These are phyloP conservation scores for Adansonia grandidieri DNA, from an alignment of 441 rosid species.

Conservation along the genomic window DNA sequence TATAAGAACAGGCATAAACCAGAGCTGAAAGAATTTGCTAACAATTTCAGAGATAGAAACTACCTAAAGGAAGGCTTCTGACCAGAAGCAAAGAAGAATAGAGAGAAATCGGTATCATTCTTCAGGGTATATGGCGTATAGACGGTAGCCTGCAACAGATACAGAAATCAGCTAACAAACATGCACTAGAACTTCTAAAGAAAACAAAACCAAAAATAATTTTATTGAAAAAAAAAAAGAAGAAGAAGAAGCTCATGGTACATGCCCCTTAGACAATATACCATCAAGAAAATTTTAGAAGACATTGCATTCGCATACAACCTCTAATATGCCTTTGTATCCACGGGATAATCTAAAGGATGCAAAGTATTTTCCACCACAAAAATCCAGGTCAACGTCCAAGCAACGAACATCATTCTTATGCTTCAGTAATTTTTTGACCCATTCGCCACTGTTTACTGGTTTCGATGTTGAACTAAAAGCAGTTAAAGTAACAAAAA, in stretches of 20 bases:
- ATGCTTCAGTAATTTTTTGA: conserved; percentile 72
- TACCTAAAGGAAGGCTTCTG: conserved; percentile 79
- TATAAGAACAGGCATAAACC: conserved; percentile 22
- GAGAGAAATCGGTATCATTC: conserved; percentile 71
- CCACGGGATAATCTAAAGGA: conserved; percentile 86
- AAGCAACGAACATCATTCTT: conserved; percentile 56
- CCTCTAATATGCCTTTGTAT: conserved; percentile 88
- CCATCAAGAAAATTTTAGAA: conserved; percentile 17
- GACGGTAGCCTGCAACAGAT: conserved; percentile 72
- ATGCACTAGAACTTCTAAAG: not conserved
- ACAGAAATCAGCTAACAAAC: conserved; percentile 27
- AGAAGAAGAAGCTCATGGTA: not conserved
- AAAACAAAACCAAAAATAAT: not conserved
- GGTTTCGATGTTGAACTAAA: conserved; percentile 77
- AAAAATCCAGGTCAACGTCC: conserved; percentile 87
- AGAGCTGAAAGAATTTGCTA: conserved; percentile 21
- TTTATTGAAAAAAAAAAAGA: not conserved
- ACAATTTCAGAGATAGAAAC: conserved; percentile 27
- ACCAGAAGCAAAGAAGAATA: conserved; percentile 59
- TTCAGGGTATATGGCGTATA: conserved; percentile 75
- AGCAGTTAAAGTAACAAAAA: conserved; percentile 68
- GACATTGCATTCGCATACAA: conserved; percentile 35
- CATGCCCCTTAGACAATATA: conserved; percentile 5
- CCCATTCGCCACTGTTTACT: conserved; percentile 88
- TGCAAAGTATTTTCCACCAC: conserved; percentile 81